Evolutionary conservation across 163 green algal genomes (phyloP), one percentile per base, ranked within the genome.

Genomic region (Chloroidium sp.): DNA sequence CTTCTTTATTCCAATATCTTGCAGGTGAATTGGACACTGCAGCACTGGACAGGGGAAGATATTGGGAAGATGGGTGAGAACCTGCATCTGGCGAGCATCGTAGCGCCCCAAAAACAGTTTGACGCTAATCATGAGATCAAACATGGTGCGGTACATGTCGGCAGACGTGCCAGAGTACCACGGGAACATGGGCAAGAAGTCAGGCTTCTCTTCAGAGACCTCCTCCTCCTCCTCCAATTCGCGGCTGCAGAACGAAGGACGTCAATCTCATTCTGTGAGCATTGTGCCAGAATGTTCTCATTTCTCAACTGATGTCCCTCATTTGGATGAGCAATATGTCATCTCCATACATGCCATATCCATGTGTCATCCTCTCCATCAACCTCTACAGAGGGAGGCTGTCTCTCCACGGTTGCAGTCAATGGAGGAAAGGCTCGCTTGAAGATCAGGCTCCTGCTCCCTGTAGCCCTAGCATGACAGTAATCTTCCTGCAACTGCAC

Each of bases 41-140:
- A 36, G 36, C 36, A 36, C 36, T 36, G 36, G 36, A 36, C 36
- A 36, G 36, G 36, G 36, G 36, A 36, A 36, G 36, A 36, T 36
- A 36, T 36, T 36, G 36, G 36, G 36, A 36, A 36, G 36, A 74
- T 74, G 13, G 68, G 10, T 36, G 36, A 36, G 36, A 6, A 88
- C 92, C 92, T 95, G 89, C 93, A 97, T 92, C 1, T 90, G 94
- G 67, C 93, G 89, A 91, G 94, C 94, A 89, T 97, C 93, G 79
- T 96, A 97, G 74, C 93, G 86, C 0, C 93, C 93, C 76, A 97
- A 82, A 86, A 97, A 97, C 1, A 97, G 84, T 83, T 95, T 97
- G 1, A 97, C 13, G 1, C 87, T 93, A 14, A 97, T 86, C 61
- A 94, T 79, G 61, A 97, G 85, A 80, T 95, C 93, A 62, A 97